phyloP scores from a whole-genome alignment of 2,329 filamentous ascomycete genomes.

The Alternaria rosae region DNA sequence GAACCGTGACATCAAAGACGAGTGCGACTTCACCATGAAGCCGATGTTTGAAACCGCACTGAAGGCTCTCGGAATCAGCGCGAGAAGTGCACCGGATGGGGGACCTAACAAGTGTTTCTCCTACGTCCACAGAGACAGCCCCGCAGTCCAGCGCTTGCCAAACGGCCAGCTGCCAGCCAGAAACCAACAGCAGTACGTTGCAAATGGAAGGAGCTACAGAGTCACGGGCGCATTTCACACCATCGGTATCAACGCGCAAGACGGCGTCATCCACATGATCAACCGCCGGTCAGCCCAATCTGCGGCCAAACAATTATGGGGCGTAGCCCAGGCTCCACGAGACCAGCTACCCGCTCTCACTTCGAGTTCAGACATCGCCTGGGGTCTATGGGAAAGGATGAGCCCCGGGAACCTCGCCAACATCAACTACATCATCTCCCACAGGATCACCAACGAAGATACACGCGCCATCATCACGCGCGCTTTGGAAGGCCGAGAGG shows the following conservation, averaged over 20 bases:
- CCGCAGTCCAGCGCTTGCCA: background rate
- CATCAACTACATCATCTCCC: slow-evolving; percentile 16
- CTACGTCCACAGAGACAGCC: background rate
- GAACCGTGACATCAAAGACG: background rate
- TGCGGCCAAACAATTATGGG: background rate
- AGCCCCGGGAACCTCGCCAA: background rate
- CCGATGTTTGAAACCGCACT: background rate
- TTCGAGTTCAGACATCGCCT: slow-evolving; percentile 19
- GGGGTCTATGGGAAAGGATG: slow-evolving; percentile 15
- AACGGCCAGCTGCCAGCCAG: slow-evolving; percentile 1
- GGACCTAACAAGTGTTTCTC: background rate
- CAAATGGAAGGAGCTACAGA: background rate
- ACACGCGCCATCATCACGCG: background rate
- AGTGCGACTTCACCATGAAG: background rate
- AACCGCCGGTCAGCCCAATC: background rate
- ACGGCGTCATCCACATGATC: background rate
- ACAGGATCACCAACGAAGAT: slow-evolving; percentile 3
- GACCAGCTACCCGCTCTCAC: slow-evolving; percentile 6
- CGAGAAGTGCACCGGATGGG: background rate
- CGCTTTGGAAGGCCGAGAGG: background rate
- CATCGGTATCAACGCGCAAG: background rate
- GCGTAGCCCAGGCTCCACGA: background rate
- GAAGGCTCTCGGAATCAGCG: background rate
- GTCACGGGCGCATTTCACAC: background rate
- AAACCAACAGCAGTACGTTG: background rate